These are phyloP conservation scores for Aspergillus clavatus DNA, from an alignment of 2,329 filamentous ascomycete genomes.

Conservation along the genomic window DNA sequence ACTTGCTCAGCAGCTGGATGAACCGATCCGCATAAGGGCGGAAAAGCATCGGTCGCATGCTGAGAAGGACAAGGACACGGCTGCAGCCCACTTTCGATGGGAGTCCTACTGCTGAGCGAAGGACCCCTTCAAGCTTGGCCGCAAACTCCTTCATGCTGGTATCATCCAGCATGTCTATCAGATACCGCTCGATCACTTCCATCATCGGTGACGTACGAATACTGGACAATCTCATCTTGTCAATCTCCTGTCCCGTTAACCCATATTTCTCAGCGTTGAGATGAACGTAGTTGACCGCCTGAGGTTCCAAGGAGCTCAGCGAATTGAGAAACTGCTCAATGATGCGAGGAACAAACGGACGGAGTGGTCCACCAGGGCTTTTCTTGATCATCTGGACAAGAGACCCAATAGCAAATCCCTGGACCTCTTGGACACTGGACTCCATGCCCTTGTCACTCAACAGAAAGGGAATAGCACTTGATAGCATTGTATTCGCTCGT, in stretches of 20 bases:
- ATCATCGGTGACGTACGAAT: constrained; percentile 85
- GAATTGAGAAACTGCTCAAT: constrained; percentile 75
- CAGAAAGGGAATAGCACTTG: constrained; percentile 83
- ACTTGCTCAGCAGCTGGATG: constrained; percentile 71
- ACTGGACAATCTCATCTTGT: constrained; percentile 75
- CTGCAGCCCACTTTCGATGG: constrained; percentile 91
- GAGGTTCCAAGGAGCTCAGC: constrained; percentile 81
- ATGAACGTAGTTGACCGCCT: constrained; percentile 88
- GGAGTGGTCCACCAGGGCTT: constrained; percentile 67
- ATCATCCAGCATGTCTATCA: constrained; percentile 74
- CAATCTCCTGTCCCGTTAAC: constrained; percentile 81
- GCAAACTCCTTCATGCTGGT: constrained; percentile 70
- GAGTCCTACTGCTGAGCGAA: constrained; percentile 82
- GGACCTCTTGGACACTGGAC: constrained; percentile 81
- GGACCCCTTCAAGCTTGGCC: constrained; percentile 67
- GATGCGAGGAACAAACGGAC: constrained; percentile 75
- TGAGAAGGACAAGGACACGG: constrained; percentile 76
- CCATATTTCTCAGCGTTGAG: constrained; percentile 80
- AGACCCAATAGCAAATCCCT: constrained; percentile 74
- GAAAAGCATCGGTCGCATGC: constrained; percentile 71
- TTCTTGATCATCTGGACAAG: constrained; percentile 88
- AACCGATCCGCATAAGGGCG: constrained; percentile 70
- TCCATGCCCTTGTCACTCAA: constrained; percentile 85
- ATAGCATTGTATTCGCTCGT: constrained; percentile 72
- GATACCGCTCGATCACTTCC: constrained; percentile 80